Base-by-base conservation (phyloP, 495 filamentous ascomycete genomes). In the Aspergillus carlsbadensis region DNA sequence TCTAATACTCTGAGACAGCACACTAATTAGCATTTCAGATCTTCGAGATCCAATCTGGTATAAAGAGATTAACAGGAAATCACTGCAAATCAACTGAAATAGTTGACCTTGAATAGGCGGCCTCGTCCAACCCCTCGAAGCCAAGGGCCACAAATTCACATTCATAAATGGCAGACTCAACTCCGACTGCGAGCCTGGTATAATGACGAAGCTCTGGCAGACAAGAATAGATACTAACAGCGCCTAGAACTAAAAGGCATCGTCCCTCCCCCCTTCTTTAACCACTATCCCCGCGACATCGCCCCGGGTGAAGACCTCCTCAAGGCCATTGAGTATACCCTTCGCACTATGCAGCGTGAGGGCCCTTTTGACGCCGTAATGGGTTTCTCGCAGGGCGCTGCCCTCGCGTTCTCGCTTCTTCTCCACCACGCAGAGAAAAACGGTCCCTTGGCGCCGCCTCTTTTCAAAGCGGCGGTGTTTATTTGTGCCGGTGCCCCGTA, bases 1-100 rank as follows among this genome's bases (percentile, higher is more conserved):
- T 81, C 81, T 86, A 5, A 82, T 79, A 82, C 82, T 87, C 34
- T 88, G 62, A 59, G 69, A 70, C 37, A 43, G 15, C 26, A 17
- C 21, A 29, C 37, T 53, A 35, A 42, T 17, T 17, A 35, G 2
- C 8, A 26, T n/a, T 13, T 6, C 49, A 76, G 73, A 73, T 76
- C 37, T 70, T 76, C 59, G 70, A 74, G 49, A 71, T 76, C 57
- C 73, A 76, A 60, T 53, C 61, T n/a, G 64, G 64, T 67, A 63
- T 21, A 10, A 21, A 31, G 8, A 5, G 37, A 42, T n/a, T n/a
- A 33, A 18, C 5, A 14, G 7, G 24, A 51, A 29, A 49, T 39
- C 18, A 39, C 39, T 21, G 33, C 8, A 35, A 46, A 15, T 21
- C 26, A 18, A 33, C 14, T 55, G 33, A 36, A 31, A 35, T 48